Base-by-base conservation (phyloP, 768 basidiomycete species). In the Suillus subalutaceus region DNA sequence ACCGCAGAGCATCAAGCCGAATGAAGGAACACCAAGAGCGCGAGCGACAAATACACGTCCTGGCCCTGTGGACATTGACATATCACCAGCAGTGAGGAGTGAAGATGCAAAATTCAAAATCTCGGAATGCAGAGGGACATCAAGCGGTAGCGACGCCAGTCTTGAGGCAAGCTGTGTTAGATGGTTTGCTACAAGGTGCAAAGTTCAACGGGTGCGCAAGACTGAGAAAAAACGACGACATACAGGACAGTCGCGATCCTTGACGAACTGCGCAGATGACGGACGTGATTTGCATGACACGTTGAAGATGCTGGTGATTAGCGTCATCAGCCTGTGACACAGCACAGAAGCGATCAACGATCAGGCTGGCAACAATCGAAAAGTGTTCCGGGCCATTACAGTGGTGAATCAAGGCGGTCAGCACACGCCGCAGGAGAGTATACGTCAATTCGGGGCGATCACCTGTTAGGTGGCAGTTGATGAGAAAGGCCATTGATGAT, bases 341-440 rank as follows among this genome's bases (percentile, higher is more conserved):
- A 1, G 70, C 52, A 16, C 72, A 67, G 64, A 87, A 79, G 50
- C 78, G 77, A 37, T 79, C 73, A 1, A 87, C 72, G 4, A 94
- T 69, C 12, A 85, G 69, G 20, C 91, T 87, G 2, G 84, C 83
- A 2, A 93, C 69, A 0, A 83, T 71, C 6, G 83, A 73, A 73
- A 91, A 94, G 59, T 89, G 84, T 30, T 90, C 88, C 0, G 90
- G 77, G 30, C 82, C 82, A 69, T 90, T 90, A 75, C 90, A 89
- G 71, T 97, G 94, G 72, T 97, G 96, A 23, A 91, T 87, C 13
- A 94, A 78, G 1, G 94, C 89, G 0, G 94, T 96, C 2, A 94
- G 78, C 1, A 90, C 79, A 41, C 94, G 87, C 10, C 91, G 89
- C 40, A 93, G 72, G 35, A 93, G 82, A 0, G 82, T 87, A 65